Evolutionary conservation across 768 basidiomycete species (phyloP).

Genomic region (Lactarius vividus): DNA sequence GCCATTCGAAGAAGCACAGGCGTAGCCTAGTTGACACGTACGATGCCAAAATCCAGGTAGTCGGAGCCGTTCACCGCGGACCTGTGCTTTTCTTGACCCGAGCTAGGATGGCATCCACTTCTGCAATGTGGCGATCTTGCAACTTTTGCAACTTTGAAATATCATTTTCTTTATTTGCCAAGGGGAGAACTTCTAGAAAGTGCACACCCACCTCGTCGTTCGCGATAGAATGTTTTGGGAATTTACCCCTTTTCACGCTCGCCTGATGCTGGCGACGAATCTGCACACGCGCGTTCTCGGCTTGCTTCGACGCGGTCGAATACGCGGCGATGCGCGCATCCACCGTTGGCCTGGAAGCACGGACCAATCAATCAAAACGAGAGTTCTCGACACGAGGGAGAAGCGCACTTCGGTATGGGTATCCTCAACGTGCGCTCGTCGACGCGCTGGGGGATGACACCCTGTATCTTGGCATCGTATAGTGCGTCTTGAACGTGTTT

Average conservation of each 20-base stretch:
- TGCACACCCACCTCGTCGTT: constrained; percentile 57
- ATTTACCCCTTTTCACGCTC: constrained; percentile 67
- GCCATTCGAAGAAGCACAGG: neutral
- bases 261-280: constrained; percentile 68
- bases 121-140: constrained; percentile 55
- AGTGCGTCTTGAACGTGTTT: constrained; percentile 74
- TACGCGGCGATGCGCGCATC: constrained; percentile 62
- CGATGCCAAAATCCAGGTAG: neutral
- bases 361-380: neutral
- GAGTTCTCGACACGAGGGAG: neutral
- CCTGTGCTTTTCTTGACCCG: constrained; percentile 59
- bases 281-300: constrained; percentile 74
- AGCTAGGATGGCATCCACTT: constrained; percentile 64
- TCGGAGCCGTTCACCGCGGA: constrained; percentile 22
- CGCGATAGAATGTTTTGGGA: constrained; percentile 65
- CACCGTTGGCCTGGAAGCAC: constrained; percentile 61
- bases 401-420: constrained; percentile 70
- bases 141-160: constrained; percentile 68
- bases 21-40: neutral
- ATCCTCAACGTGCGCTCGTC: constrained; percentile 74
- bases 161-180: neutral
- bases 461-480: constrained; percentile 71
- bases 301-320: constrained; percentile 54
- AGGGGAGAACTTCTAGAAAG: neutral
- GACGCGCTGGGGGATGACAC: constrained; percentile 66